These are phyloP conservation scores for Schizothecium vesticola DNA, from an alignment of 495 filamentous ascomycete species.

Conservation along the genomic window DNA sequence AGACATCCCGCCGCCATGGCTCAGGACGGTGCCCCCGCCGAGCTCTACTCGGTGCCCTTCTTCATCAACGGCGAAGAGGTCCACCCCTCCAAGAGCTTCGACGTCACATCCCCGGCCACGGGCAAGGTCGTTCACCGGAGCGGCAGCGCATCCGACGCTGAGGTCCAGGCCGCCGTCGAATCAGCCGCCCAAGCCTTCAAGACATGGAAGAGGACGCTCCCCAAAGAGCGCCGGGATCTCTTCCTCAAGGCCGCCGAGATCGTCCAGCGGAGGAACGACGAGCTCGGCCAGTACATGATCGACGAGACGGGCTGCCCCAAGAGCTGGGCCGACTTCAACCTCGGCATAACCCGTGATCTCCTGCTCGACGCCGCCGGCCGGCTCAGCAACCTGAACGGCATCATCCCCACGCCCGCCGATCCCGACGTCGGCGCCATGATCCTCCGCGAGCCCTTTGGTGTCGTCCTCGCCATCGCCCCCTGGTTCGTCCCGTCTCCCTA, in stretches of 20 bases:
- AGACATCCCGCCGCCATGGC: constrained; percentile 12
- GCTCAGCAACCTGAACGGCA: constrained; percentile 54
- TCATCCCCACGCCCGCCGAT: constrained; percentile 51
- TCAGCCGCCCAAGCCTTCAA: constrained; percentile 65
- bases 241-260: constrained; percentile 66
- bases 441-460: constrained; percentile 76
- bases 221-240: constrained; percentile 61
- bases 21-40: constrained; percentile 3
- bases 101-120: constrained; percentile 60
- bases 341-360: constrained; percentile 53
- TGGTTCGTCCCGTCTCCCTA: constrained; percentile 49
- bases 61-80: constrained; percentile 67
- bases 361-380: constrained; percentile 67
- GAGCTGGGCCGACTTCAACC: constrained; percentile 57
- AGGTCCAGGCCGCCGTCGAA: constrained; percentile 57
- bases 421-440: constrained; percentile 62
- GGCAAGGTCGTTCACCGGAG: constrained; percentile 56
- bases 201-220: constrained; percentile 61
- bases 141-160: constrained; percentile 55
- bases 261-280: constrained; percentile 56
- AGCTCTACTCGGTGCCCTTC: constrained; percentile 53
- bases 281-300: constrained; percentile 56
- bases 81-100: constrained; percentile 55
- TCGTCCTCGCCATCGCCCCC: constrained; percentile 75
- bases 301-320: constrained; percentile 62